phyloP scores from a whole-genome alignment of 768 basidiomycete species.

The Crassisporium funariophilum region DNA sequence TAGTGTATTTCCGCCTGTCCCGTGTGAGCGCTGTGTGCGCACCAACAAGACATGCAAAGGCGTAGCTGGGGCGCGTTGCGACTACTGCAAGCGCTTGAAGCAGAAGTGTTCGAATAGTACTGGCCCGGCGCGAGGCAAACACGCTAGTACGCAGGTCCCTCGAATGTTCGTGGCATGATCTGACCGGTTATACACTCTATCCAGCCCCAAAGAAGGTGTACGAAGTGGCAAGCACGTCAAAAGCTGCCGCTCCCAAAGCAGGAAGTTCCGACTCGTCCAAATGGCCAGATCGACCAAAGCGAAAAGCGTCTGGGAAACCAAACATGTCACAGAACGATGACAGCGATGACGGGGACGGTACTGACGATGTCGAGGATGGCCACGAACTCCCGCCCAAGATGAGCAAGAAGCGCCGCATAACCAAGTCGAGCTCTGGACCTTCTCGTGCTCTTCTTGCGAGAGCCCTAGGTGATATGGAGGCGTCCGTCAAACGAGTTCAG shows the following conservation, averaged over 20 bases:
- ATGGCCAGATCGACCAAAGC: constrained; percentile 21
- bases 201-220: constrained; percentile 23
- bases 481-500: constrained; percentile 36
- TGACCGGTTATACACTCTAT: constrained; percentile 16
- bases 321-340: constrained; percentile 22
- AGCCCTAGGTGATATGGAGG: constrained; percentile 37
- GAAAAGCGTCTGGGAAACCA: constrained; percentile 28
- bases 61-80: constrained; percentile 44
- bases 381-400: constrained; percentile 28
- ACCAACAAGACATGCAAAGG: constrained; percentile 45
- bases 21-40: constrained; percentile 48
- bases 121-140: constrained; percentile 43
- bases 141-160: constrained; percentile 36
- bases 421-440: constrained; percentile 29
- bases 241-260: constrained; percentile 13
- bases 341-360: constrained; percentile 30
- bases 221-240: constrained; percentile 20
- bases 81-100: constrained; percentile 47
- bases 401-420: constrained; percentile 35
- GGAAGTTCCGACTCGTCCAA: constrained; percentile 3
- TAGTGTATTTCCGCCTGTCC: constrained; percentile 38
- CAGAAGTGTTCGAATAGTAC: constrained; percentile 50
- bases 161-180: no score
- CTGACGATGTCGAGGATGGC: constrained; percentile 39
- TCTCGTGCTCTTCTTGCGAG: constrained; percentile 34